These are phyloP conservation scores for Talaromyces sp. DNA, from an alignment of 2,329 filamentous ascomycete species.

Conservation along the genomic window DNA sequence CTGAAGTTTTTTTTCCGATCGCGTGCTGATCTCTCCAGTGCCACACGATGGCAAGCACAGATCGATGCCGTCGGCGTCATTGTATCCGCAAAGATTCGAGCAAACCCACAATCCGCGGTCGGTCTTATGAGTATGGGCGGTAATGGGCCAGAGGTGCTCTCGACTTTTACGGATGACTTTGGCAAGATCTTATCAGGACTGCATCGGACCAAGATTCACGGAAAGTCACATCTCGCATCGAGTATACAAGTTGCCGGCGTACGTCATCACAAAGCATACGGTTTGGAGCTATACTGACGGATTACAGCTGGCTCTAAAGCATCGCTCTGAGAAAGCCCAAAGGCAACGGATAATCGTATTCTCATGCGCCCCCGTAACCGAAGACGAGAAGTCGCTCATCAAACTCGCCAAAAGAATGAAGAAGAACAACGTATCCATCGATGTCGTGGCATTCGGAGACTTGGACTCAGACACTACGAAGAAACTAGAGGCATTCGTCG, in stretches of 20 bases:
- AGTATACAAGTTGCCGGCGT: slow-evolving; percentile 94
- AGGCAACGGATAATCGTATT: slow-evolving; percentile 96
- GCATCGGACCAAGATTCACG: slow-evolving; percentile 91
- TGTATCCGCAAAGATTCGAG: slow-evolving; percentile 91
- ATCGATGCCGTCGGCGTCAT: slow-evolving; percentile 91
- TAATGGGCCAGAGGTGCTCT: slow-evolving; percentile 93
- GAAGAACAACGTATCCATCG: slow-evolving; percentile 91
- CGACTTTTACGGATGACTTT: slow-evolving; percentile 92
- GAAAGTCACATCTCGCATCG: slow-evolving; percentile 81
- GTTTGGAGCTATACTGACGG: slow-evolving; percentile 16
- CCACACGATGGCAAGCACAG: slow-evolving; percentile 94
- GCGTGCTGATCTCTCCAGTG: slow-evolving; percentile 53
- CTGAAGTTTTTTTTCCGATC: slow-evolving; percentile 12
- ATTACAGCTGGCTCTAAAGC: slow-evolving; percentile 83
- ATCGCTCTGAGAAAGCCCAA: slow-evolving; percentile 96
- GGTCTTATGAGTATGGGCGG: slow-evolving; percentile 99
- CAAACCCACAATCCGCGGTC: slow-evolving; percentile 94
- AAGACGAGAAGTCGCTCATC: slow-evolving; percentile 83
- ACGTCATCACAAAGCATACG: slow-evolving; percentile 41
- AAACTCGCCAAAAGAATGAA: slow-evolving; percentile 98
- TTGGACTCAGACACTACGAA: slow-evolving; percentile 82
- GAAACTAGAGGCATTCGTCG: slow-evolving; percentile 91
- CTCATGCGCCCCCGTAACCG: slow-evolving; percentile 85
- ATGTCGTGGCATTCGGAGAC: slow-evolving; percentile 93
- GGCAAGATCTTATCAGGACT: slow-evolving; percentile 91